phyloP scores from a whole-genome alignment of 2,329 filamentous ascomycete genomes.

The Aspergillus alliaceus region DNA sequence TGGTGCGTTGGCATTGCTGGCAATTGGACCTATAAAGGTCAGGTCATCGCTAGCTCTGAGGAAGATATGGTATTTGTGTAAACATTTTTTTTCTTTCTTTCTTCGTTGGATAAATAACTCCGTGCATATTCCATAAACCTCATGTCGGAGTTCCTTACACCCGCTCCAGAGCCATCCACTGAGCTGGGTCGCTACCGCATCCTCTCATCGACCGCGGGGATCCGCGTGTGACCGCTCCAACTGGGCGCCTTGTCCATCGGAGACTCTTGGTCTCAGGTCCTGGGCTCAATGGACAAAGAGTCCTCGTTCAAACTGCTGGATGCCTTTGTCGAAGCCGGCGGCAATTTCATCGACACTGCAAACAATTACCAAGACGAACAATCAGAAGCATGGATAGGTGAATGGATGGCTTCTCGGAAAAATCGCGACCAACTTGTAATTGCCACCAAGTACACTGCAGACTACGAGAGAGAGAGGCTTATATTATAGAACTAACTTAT shows the following conservation, averaged over 20 bases:
- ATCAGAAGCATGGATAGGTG: not conserved
- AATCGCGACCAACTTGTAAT: not conserved
- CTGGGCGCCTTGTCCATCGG: conserved; percentile 42
- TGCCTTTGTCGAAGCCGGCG: conserved; percentile 57
- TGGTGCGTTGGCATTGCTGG: too few species aligned
- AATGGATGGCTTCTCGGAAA: not conserved
- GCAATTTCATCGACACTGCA: not conserved
- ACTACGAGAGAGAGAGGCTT: too few species aligned
- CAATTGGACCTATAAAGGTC: too few species aligned
- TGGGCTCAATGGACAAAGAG: conserved; percentile 67
- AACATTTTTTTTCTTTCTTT: too few species aligned
- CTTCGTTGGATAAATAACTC: too few species aligned
- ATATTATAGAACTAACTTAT: too few species aligned
- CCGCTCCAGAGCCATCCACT: conserved; percentile 57
- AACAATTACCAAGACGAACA: not conserved
- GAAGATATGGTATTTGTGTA: too few species aligned
- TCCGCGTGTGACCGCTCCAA: conserved; percentile 66
- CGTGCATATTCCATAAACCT: too few species aligned
- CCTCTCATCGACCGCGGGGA: conserved; percentile 63
- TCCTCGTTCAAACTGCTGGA: conserved; percentile 65
- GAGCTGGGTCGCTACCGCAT: conserved; percentile 65
- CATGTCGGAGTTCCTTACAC: conserved; percentile 35
- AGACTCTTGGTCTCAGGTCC: conserved; percentile 46
- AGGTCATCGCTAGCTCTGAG: too few species aligned
- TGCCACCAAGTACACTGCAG: not conserved